Evolutionary conservation across 306 rosid genomes (phyloP).

Genomic region (Dryas drummondii): DNA sequence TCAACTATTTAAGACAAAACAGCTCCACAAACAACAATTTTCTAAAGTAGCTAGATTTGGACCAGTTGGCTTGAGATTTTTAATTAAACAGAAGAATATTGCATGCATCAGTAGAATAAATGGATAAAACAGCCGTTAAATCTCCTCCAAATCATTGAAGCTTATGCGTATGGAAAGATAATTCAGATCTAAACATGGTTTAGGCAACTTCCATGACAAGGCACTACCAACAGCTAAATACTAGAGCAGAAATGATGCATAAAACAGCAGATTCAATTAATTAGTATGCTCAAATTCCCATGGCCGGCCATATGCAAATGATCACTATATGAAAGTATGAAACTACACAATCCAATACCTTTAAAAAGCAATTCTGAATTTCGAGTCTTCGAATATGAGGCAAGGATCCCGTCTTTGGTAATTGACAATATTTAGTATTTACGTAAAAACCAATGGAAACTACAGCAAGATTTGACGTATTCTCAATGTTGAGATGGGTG

Average conservation of each 20-base stretch:
- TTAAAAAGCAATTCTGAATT: constrained; percentile 50
- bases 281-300: background rate
- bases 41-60: background rate
- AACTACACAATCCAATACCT: constrained; percentile 34
- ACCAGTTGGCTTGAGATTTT: background rate
- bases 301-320: background rate
- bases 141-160: constrained; percentile 50
- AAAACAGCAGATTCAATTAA: background rate
- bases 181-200: constrained; percentile 43
- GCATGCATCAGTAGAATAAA: constrained; percentile 8
- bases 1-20: background rate
- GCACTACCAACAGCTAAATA: constrained; percentile 46
- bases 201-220: constrained; percentile 43
- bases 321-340: background rate
- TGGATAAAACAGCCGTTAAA: constrained; percentile 31
- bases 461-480: constrained; percentile 44
- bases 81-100: background rate
- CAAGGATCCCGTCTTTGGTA: constrained; percentile 27
- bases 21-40: background rate
- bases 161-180: constrained; percentile 55
- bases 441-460: constrained; percentile 49
- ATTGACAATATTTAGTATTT: constrained; percentile 20
- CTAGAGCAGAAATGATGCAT: constrained; percentile 30
- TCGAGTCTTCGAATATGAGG: constrained; percentile 50
- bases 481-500: constrained; percentile 45